Conservation (phyloP, 2,329 filamentous ascomycete genomes). For the Triangularia setosa region DNA sequence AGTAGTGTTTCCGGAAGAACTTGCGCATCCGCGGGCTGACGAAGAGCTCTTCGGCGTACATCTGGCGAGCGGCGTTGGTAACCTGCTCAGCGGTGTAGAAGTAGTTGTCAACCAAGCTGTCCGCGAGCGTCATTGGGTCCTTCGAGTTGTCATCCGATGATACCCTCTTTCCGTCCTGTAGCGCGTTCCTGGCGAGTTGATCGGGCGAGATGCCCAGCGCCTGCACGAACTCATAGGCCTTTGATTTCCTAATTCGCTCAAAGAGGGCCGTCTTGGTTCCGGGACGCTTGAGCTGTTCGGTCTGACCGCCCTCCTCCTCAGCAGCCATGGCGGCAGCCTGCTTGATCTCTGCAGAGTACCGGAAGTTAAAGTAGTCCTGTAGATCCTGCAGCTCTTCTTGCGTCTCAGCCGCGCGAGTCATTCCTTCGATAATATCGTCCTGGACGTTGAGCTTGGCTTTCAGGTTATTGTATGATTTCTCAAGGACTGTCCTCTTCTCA, state of each 20-base stretch:
- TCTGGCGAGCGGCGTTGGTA: constrained; percentile 72
- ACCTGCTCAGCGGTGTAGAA: constrained; percentile 75
- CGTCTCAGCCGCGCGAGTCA: constrained; percentile 73
- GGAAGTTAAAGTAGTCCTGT: constrained; percentile 94
- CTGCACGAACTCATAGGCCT: constrained; percentile 75
- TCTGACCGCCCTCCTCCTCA: constrained; percentile 50
- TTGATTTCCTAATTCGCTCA: constrained; percentile 78
- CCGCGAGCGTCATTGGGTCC: constrained; percentile 81
- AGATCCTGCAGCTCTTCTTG: constrained; percentile 96
- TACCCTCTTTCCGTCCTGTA: constrained; percentile 72
- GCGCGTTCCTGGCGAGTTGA: constrained; percentile 79
- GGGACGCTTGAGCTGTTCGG: constrained; percentile 70
- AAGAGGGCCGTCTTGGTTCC: constrained; percentile 77
- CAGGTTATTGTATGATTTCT: constrained; percentile 72
- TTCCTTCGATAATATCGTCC: constrained; percentile 74
- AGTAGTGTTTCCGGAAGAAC: constrained; percentile 77
- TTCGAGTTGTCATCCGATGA: constrained; percentile 80
- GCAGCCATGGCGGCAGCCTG: constrained; percentile 57
- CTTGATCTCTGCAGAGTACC: constrained; percentile 79
- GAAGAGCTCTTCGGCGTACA: constrained; percentile 88
- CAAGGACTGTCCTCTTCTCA: constrained; percentile 84
- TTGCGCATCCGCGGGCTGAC: constrained; percentile 87
- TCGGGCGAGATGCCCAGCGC: constrained; percentile 90
- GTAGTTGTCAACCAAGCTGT: constrained; percentile 67
- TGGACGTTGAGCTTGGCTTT: constrained; percentile 52